Percentiles rank a stretch among this genome's conserved stretches.
phyloP scores from a whole-genome alignment of 208 protist species.

The Leishmania gerbilli region DNA sequence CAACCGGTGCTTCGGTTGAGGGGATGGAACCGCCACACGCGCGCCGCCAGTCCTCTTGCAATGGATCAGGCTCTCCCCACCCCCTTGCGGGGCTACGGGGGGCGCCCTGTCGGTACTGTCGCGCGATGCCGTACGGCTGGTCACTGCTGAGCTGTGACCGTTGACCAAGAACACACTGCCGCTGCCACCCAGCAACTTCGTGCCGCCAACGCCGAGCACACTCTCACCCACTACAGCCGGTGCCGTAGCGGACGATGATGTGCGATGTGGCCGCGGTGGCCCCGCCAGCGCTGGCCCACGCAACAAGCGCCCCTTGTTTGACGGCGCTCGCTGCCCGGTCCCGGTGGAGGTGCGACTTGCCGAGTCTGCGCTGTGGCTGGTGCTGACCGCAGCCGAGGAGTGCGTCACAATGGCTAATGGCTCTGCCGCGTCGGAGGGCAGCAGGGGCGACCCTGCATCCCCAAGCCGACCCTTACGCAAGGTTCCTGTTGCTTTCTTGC shows the following conservation, averaged over 20 bases:
- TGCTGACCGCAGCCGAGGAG: conserved; percentile 4
- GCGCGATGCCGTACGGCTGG: conserved; percentile 17
- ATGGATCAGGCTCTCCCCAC: background rate
- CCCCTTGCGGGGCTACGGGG: background rate
- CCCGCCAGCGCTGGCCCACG: conserved; percentile 16
- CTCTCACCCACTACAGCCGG: background rate
- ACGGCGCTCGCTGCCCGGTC: conserved; percentile 1
- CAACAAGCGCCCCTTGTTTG: conserved; percentile 20
- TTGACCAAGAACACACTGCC: conserved; percentile 7
- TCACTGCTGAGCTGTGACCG: background rate
- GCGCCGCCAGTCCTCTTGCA: background rate
- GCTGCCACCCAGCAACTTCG: conserved; percentile 14
- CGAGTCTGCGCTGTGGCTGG: conserved; percentile 1
- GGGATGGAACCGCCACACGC: background rate
- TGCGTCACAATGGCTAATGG: background rate
- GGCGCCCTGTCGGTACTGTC: background rate
- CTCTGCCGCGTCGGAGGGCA: background rate
- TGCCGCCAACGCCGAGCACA: conserved; percentile 22
- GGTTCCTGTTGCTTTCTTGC: conserved; percentile 35
- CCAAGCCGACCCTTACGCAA: conserved; percentile 45
- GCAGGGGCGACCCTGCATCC: background rate
- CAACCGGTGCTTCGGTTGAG: conserved; percentile 1
- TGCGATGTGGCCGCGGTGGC: conserved; percentile 2
- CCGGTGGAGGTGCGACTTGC: conserved; percentile 10
- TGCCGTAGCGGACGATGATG: background rate